Conservation (phyloP, 306 rosid species). For the Quercus cerris region DNA sequence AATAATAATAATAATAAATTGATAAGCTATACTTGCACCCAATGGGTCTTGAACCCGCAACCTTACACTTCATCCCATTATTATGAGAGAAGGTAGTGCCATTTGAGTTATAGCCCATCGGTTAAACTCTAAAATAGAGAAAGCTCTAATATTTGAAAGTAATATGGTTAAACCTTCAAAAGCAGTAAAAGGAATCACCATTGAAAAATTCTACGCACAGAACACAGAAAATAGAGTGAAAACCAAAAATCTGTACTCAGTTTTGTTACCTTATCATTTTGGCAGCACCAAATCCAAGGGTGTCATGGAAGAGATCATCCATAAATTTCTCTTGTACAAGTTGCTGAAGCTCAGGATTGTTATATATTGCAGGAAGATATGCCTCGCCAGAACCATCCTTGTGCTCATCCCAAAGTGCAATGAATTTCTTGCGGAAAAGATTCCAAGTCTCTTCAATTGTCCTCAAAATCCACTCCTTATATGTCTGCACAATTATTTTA, state of each 20-base stretch:
- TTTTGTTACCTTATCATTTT: conserved; percentile 78
- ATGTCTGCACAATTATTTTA: conserved; percentile 40
- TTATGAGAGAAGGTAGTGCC: too few relatives aligned
- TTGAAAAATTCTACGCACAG: not conserved
- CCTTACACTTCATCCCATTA: too few relatives aligned
- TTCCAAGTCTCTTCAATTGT: conserved; percentile 76
- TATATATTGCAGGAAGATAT: conserved; percentile 72
- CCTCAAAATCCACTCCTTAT: conserved; percentile 86
- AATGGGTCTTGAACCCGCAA: too few relatives aligned
- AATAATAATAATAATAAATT: too few relatives aligned
- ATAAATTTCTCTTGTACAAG: conserved; percentile 64
- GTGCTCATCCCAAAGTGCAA: conserved; percentile 71
- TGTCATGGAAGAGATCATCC: conserved; percentile 66
- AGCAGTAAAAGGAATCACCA: not conserved
- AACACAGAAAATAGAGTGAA: not conserved
- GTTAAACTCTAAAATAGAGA: too few relatives aligned
- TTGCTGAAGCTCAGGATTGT: conserved; percentile 55
- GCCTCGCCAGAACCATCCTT: conserved; percentile 80
- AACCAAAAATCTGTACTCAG: not conserved
- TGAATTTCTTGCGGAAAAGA: conserved; percentile 60
- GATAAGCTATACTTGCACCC: too few relatives aligned
- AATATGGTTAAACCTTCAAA: not conserved
- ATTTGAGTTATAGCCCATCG: too few relatives aligned
- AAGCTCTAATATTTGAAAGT: not conserved
- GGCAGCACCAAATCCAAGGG: conserved; percentile 88